Evolutionary conservation across 805 yeast species (phyloP), one percentile per base, ranked within the genome.

Genomic region (Pichia phayaonensis): DNA sequence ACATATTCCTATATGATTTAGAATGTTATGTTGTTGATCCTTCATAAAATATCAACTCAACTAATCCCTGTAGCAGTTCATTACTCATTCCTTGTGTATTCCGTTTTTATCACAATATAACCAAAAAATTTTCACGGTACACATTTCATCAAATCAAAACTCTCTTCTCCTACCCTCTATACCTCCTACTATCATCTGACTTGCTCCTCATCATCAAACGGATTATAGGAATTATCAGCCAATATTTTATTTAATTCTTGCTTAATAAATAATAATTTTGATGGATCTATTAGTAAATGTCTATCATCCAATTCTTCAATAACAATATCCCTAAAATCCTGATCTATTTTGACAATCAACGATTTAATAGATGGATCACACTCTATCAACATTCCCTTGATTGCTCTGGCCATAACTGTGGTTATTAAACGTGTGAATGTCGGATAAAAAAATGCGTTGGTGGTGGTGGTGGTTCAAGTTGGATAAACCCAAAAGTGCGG

Each of bases 321-420:
- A 18, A 67, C 64, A 2, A 94, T 83, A 57, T 90, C 95, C 52
- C 87, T 84, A 38, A 75, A 69, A 26, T 80, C 79, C 0, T 88
- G 71, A 65, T 94, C 98, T 42, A 92, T 85, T 63, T 83, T 85
- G 22, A 92, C 69, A 2, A 92, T 87, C 45, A 92, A 72, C 0
- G 98, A 96, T 55, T 82, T 77, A 55, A 92, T 90, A 1, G 97
- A 88, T 1, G 99, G 98, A 64, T 92, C 99, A 65, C 72, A 79
- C 55, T 77, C 75, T 18, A 79, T 66, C 44, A 79, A 59, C 3
- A 77, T 72, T 47, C 83, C 83, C 61, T 74, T 76, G 42, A 80
- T 71, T 40, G 83, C 83, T 54, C 80, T 69, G 2, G 82, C 78
- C 83, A 67, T 67, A 45, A 3, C 39, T 10, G 42, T 31, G 15